Percentiles rank a stretch among this genome's conserved stretches.
These are phyloP conservation scores for Bjerkandera adusta DNA, from an alignment of 1,284 basidiomycete genomes.

Conservation along the genomic window DNA sequence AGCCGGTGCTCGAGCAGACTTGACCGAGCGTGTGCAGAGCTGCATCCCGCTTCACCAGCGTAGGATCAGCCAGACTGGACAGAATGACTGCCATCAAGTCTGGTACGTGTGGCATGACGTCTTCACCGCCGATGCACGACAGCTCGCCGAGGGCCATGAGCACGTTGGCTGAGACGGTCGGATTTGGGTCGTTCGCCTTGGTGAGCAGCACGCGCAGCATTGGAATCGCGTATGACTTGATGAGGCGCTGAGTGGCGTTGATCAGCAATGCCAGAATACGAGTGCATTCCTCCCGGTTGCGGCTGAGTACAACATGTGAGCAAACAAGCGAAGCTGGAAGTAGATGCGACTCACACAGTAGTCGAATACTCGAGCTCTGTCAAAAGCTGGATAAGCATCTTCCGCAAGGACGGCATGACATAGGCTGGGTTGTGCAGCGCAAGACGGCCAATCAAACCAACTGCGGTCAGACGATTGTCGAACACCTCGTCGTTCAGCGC, in stretches of 20 bases:
- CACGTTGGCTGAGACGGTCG: slow-evolving; percentile 90
- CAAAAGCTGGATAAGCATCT: slow-evolving; percentile 94
- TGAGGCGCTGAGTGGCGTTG: slow-evolving; percentile 88
- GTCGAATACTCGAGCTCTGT: slow-evolving; percentile 98
- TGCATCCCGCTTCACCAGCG: slow-evolving; percentile 87
- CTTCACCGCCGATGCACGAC: slow-evolving; percentile 91
- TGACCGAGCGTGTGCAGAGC: slow-evolving; percentile 94
- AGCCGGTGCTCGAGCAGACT: slow-evolving; percentile 93
- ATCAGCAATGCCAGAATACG: slow-evolving; percentile 85
- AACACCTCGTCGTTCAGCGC: slow-evolving; percentile 98
- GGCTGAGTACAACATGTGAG: slow-evolving; percentile 38
- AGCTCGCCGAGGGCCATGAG: slow-evolving; percentile 95
- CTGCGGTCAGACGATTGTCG: slow-evolving; percentile 89
- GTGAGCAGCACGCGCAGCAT: slow-evolving; percentile 91
- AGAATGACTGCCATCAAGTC: slow-evolving; percentile 92
- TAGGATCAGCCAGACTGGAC: slow-evolving; percentile 83
- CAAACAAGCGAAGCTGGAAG: slow-evolving; percentile 3
- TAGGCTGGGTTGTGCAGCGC: slow-evolving; percentile 97
- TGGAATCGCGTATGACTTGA: slow-evolving; percentile 96
- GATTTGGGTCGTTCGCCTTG: slow-evolving; percentile 84
- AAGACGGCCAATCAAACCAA: slow-evolving; percentile 90
- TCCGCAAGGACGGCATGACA: slow-evolving; percentile 96
- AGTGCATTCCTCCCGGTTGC: slow-evolving; percentile 91
- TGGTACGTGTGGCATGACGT: slow-evolving; percentile 80
- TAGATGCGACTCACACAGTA: slow-evolving; percentile 52